A percentile compares a stretch with the other conserved stretches of the same genome.
phyloP scores from a whole-genome alignment of 1,284 basidiomycete genomes.

The Ceratobasidium sp. region DNA sequence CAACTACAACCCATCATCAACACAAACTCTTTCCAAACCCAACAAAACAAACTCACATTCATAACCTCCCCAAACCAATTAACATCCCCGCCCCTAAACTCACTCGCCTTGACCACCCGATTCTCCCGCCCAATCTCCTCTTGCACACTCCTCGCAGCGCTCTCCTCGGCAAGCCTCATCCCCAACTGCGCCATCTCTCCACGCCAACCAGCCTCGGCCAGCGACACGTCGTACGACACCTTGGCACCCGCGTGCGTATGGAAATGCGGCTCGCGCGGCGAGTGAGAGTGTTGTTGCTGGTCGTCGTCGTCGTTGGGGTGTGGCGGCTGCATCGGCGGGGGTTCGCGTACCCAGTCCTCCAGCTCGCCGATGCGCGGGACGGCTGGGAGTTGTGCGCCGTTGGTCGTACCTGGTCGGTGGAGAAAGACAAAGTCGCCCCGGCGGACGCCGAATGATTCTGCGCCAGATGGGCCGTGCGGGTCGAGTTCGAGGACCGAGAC shows the following conservation, averaged over 20 bases:
- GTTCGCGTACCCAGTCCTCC: conserved; percentile 80
- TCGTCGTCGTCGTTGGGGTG: conserved; percentile 5
- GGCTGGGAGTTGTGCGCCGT: conserved; percentile 73
- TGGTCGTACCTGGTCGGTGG: conserved; percentile 72
- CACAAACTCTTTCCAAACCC: conserved; percentile 22
- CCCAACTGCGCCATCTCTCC: conserved; percentile 77
- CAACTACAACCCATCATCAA: conserved; percentile 62
- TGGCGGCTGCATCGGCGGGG: conserved; percentile 58
- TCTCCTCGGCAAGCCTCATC: conserved; percentile 66
- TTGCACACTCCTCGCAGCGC: conserved; percentile 52
- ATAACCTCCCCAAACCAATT: conserved; percentile 85
- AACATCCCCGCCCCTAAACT: conserved; percentile 60
- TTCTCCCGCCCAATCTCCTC: conserved; percentile 37
- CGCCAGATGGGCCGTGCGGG: conserved; percentile 72
- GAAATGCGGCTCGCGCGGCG: conserved; percentile 52
- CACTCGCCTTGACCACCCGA: conserved; percentile 55
- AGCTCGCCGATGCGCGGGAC: conserved; percentile 85
- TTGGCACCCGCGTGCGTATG: conserved; percentile 30
- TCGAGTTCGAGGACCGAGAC: conserved; percentile 91
- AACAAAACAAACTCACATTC: conserved; percentile 64
- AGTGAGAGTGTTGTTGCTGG: conserved; percentile 47
- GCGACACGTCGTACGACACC: conserved; percentile 26
- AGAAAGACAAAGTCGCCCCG: conserved; percentile 89
- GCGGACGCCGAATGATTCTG: conserved; percentile 80
- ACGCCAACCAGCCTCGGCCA: conserved; percentile 67